These are phyloP conservation scores for Talaromyces atroroseus DNA, from an alignment of 2,329 filamentous ascomycete genomes.

Conservation along the genomic window DNA sequence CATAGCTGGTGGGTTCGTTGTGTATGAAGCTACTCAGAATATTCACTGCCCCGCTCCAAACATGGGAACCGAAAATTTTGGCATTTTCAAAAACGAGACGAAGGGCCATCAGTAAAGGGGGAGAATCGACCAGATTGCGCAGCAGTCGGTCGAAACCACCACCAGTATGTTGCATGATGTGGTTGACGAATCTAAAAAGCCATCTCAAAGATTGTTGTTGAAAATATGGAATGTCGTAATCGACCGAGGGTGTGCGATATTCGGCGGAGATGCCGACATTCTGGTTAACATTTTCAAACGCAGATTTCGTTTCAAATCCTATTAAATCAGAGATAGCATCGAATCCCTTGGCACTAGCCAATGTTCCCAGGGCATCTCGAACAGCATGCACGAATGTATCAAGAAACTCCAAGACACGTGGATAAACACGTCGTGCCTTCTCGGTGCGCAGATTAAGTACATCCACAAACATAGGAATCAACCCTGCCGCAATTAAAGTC, in stretches of 20 bases:
- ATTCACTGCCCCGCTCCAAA: conserved; percentile 91
- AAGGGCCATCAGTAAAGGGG: conserved; percentile 72
- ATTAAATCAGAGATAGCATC: conserved; percentile 87
- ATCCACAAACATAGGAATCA: conserved; percentile 86
- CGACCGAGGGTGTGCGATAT: conserved; percentile 74
- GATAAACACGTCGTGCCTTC: conserved; percentile 76
- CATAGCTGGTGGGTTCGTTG: conserved; percentile 96
- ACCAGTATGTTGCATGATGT: conserved; percentile 79
- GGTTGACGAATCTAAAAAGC: conserved; percentile 92
- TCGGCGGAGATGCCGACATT: conserved; percentile 67
- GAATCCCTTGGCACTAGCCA: conserved; percentile 77
- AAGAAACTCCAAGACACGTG: conserved; percentile 78
- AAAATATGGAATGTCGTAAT: conserved; percentile 89
- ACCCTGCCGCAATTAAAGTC: conserved; percentile 79
- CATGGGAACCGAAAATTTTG: conserved; percentile 75
- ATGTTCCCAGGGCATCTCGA: conserved; percentile 73
- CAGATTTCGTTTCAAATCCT: conserved; percentile 67
- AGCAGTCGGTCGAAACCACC: conserved; percentile 85
- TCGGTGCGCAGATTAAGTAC: conserved; percentile 76
- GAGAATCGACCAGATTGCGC: conserved; percentile 90
- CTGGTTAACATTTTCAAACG: conserved; percentile 59
- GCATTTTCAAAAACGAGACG: conserved; percentile 77
- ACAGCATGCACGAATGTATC: conserved; percentile 83
- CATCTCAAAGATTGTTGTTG: conserved; percentile 91
- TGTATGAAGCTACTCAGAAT: conserved; percentile 96